Evolutionary conservation across 2,329 filamentous ascomycete genomes (phyloP).

Genomic region (Alternaria viburni): DNA sequence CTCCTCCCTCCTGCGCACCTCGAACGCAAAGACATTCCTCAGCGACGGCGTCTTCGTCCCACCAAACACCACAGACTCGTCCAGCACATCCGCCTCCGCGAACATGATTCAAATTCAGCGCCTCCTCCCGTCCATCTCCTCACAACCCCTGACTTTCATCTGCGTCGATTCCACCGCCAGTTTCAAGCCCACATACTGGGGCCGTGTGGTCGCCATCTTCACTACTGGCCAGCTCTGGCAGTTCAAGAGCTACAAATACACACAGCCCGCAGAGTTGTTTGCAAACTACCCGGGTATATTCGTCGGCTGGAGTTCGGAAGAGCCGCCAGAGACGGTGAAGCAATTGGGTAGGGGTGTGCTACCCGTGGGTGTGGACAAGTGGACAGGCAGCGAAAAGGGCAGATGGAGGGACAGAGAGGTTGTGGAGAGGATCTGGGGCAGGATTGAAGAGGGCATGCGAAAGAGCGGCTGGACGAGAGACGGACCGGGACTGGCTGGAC

Average conservation of each 20-base stretch:
- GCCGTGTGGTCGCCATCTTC: constrained; percentile 91
- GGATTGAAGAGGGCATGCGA: constrained; percentile 87
- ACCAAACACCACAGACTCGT: constrained; percentile 67
- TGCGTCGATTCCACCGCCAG: constrained; percentile 91
- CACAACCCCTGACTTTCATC: constrained; percentile 85
- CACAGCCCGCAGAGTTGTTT: constrained; percentile 85
- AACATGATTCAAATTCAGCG: constrained; percentile 89
- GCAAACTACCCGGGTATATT: constrained; percentile 85
- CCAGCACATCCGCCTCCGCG: constrained; percentile 59
- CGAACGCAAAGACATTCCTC: constrained; percentile 94
- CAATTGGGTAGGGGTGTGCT: constrained; percentile 87
- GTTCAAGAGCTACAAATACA: constrained; percentile 98
- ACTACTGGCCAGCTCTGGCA: constrained; percentile 98
- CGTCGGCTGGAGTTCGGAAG: constrained; percentile 89
- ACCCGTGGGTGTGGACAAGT: constrained; percentile 82
- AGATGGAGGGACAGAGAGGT: constrained; percentile 90
- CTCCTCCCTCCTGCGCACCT: constrained; percentile 91
- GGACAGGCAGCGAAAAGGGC: constrained; percentile 60
- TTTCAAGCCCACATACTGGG: constrained; percentile 99
- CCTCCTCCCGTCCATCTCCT: constrained; percentile 70
- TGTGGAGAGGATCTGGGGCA: constrained; percentile 90
- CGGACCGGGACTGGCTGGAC: constrained; percentile 57
- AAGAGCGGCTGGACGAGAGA: constrained; percentile 82
- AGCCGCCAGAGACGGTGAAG: constrained; percentile 76
- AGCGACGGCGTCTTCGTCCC: constrained; percentile 82